Percentiles rank a stretch among this genome's conserved stretches.
phyloP scores from a whole-genome alignment of 129 eudicot species.

The Chrysanthemum makinoi region DNA sequence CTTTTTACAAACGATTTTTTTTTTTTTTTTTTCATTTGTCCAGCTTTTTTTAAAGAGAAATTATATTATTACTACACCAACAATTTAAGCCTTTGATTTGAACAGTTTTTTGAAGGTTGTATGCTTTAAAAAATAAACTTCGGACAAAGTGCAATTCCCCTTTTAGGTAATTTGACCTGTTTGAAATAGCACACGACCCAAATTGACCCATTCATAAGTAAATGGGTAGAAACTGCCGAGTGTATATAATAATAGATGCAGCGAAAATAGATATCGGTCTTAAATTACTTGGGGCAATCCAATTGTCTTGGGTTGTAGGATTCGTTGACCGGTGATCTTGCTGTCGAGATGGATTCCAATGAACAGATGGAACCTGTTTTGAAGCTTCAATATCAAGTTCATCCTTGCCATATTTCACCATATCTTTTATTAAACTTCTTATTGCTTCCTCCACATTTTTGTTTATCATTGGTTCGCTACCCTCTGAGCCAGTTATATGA shows the following conservation, averaged over 20 bases:
- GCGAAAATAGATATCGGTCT: background rate
- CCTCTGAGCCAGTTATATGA: constrained; percentile 31
- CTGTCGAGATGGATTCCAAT: constrained; percentile 31
- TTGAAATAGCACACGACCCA: background rate
- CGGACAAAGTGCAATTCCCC: no score
- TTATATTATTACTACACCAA: background rate
- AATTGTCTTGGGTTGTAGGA: constrained; percentile 42
- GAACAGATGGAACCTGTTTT: constrained; percentile 17
- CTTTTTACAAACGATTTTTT: background rate
- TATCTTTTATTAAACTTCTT: constrained; percentile 56
- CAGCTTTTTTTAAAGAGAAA: background rate
- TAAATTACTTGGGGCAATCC: constrained; percentile 70
- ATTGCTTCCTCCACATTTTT: constrained; percentile 55
- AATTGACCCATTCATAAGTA: background rate
- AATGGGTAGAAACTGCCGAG: background rate
- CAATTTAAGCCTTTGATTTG: background rate
- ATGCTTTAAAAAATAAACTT: no score
- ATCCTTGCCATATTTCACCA: constrained; percentile 44
- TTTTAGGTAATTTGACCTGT: no score
- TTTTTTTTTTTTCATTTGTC: background rate
- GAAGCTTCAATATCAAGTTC: constrained; percentile 18
- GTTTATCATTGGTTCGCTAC: constrained; percentile 39
- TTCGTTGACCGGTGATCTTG: constrained; percentile 18
- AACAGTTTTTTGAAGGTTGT: no score
- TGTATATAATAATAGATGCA: background rate